Conservation (phyloP, 2,329 filamentous ascomycete species). For the Xylariaceae sp. region DNA sequence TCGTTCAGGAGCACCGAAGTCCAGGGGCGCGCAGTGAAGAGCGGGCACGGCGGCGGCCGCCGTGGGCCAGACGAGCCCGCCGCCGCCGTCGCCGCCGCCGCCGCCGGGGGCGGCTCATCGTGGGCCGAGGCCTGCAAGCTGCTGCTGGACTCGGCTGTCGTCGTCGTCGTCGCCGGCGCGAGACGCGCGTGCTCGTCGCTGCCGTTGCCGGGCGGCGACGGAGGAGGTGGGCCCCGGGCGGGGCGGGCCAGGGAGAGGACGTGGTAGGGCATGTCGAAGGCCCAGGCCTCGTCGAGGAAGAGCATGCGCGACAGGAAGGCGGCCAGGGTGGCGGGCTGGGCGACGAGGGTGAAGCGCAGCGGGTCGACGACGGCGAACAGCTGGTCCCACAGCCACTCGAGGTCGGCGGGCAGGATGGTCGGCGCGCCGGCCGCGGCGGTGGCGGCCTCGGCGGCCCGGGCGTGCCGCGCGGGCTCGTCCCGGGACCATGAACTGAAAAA, state of each 20-base stretch:
- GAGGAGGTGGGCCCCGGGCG: slow-evolving; percentile 7
- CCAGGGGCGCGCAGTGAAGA: slow-evolving; percentile 60
- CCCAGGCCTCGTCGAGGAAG: slow-evolving; percentile 52
- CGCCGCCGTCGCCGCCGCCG: slow-evolving; percentile 3
- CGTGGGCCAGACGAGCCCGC: too few relatives aligned
- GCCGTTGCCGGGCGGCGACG: not conserved
- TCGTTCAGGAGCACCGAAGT: slow-evolving; percentile 62
- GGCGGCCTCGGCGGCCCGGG: slow-evolving; percentile 23
- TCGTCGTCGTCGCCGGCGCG: not conserved
- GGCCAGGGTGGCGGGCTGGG: slow-evolving; percentile 55
- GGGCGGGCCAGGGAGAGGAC: slow-evolving; percentile 42
- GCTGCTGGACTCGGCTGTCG: not conserved
- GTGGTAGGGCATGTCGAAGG: slow-evolving; percentile 56
- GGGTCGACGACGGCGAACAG: slow-evolving; percentile 49
- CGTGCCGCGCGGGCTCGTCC: too few relatives aligned
- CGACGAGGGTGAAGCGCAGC: slow-evolving; percentile 46
- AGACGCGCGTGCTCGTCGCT: not conserved
- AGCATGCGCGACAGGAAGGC: slow-evolving; percentile 51
- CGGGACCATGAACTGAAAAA: too few relatives aligned
- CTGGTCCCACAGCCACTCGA: slow-evolving; percentile 45
- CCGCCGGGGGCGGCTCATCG: slow-evolving; percentile 2
- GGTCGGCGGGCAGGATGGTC: slow-evolving; percentile 23
- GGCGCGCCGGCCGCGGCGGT: slow-evolving; percentile 22
- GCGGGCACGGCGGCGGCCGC: slow-evolving; percentile 22
- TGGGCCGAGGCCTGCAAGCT: not conserved